These are phyloP conservation scores for Nectriaceae sp. DNA, from an alignment of 2,329 filamentous ascomycete species.

Conservation along the genomic window DNA sequence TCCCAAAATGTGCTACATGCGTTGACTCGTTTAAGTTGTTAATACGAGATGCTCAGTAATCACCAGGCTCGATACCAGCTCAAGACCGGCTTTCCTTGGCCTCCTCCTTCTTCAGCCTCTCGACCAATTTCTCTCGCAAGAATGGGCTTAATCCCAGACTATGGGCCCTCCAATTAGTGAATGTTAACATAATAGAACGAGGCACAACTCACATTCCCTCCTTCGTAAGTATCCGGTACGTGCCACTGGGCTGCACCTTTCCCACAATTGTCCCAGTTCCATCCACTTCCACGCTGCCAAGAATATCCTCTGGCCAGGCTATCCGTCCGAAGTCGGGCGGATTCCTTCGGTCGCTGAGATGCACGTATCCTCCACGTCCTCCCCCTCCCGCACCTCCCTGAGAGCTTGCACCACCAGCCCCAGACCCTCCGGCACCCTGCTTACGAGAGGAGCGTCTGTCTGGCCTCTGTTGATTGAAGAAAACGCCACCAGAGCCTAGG, in stretches of 20 bases:
- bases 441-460: slow-evolving; percentile 33
- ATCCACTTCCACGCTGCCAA: slow-evolving; percentile 68
- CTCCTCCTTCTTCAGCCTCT: slow-evolving; percentile 55
- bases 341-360: slow-evolving; percentile 64
- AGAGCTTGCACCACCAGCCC: slow-evolving; percentile 57
- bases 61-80: slow-evolving; percentile 9
- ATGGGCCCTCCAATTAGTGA: slow-evolving; percentile 1
- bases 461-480: slow-evolving; percentile 47
- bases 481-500: slow-evolving; percentile 53
- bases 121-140: slow-evolving; percentile 54
- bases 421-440: slow-evolving; percentile 43
- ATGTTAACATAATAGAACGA: neutral
- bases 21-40: too few relatives aligned
- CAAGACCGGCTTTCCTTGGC: slow-evolving; percentile 30
- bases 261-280: slow-evolving; percentile 57
- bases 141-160: slow-evolving; percentile 42
- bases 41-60: too few relatives aligned
- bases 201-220: slow-evolving; percentile 63
- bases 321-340: slow-evolving; percentile 69
- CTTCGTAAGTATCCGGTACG: slow-evolving; percentile 64
- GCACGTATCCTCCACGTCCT: slow-evolving; percentile 63
- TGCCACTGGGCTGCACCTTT: slow-evolving; percentile 60
- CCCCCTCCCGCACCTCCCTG: slow-evolving; percentile 64
- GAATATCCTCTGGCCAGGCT: slow-evolving; percentile 69
- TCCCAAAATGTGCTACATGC: too few relatives aligned